Evolutionary conservation across 1,139 yeast genomes (phyloP).

Genomic region (Diutina pseudorugosa): DNA sequence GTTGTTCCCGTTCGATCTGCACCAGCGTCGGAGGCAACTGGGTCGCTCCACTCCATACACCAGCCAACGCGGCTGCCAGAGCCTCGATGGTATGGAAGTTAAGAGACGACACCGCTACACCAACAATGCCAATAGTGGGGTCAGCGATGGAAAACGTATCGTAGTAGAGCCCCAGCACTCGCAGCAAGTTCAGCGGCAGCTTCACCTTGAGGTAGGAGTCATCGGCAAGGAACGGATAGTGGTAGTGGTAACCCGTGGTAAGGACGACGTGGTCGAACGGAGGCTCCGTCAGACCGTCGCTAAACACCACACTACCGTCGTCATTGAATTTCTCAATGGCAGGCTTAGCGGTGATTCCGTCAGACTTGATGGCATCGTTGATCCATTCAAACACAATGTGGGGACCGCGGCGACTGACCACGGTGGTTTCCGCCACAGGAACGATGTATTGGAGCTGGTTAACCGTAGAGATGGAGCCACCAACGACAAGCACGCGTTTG

Average conservation of each 20-base stretch:
- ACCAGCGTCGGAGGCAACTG: conserved; percentile 16
- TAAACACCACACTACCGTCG: conserved; percentile 17
- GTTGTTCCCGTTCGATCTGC: conserved; percentile 19
- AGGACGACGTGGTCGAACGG: conserved; percentile 19
- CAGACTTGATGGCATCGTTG: not conserved
- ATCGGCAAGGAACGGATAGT: conserved; percentile 16
- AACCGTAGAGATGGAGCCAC: not conserved
- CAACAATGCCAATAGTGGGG: conserved; percentile 30
- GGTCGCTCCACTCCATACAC: conserved; percentile 27
- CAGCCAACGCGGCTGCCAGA: conserved; percentile 33
- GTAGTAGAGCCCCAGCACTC: conserved; percentile 25
- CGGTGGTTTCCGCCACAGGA: conserved; percentile 1
- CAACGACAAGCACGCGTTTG: not conserved
- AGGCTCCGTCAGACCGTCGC: conserved; percentile 21
- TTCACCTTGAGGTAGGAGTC: conserved; percentile 12
- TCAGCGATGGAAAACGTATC: conserved; percentile 28
- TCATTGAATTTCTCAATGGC: conserved; percentile 16
- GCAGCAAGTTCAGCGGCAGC: conserved; percentile 16
- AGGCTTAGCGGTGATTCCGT: conserved; percentile 12
- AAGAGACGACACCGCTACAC: conserved; percentile 25
- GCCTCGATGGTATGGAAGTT: conserved; percentile 33
- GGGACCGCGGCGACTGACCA: conserved; percentile 8
- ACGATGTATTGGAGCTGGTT: conserved; percentile 3
- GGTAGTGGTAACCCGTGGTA: conserved; percentile 27
- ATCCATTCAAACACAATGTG: conserved; percentile 15